Conservation (phyloP, 2,329 filamentous ascomycete genomes). For the Zasmidium cellare region DNA sequence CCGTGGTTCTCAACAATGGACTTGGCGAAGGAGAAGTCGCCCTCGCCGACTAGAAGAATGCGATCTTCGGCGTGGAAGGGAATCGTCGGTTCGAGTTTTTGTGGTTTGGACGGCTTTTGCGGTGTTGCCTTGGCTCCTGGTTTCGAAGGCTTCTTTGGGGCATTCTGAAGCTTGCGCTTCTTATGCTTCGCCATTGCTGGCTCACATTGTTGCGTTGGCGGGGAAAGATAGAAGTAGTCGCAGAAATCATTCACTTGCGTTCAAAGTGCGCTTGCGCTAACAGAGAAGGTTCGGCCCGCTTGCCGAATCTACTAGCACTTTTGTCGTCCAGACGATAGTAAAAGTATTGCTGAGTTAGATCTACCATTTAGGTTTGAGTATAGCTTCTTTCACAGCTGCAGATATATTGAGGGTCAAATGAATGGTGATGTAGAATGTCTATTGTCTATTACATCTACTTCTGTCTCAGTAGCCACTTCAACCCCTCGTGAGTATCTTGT, state of each 20-base stretch:
- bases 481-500: slow-evolving; percentile 31
- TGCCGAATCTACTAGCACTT: too few species aligned
- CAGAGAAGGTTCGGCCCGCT: too few species aligned
- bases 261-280: too few species aligned
- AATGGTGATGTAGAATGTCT: too few species aligned
- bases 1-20: slow-evolving; percentile 66
- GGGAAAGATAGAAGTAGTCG: background rate
- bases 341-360: too few species aligned
- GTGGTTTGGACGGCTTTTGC: slow-evolving; percentile 6
- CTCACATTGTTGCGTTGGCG: background rate
- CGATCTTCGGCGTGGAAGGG: slow-evolving; percentile 66
- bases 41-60: slow-evolving; percentile 77
- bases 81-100: slow-evolving; percentile 53
- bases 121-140: slow-evolving; percentile 2
- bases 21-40: slow-evolving; percentile 74
- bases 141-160: slow-evolving; percentile 11
- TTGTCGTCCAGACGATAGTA: too few species aligned
- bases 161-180: slow-evolving; percentile 25
- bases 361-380: too few species aligned
- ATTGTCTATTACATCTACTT: too few species aligned
- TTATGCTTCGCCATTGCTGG: slow-evolving; percentile 28
- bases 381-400: too few species aligned
- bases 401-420: too few species aligned
- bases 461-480: slow-evolving; percentile 33
- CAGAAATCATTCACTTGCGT: background rate